Conservation (phyloP, 306 rosid species). For the Corylus avellana region DNA sequence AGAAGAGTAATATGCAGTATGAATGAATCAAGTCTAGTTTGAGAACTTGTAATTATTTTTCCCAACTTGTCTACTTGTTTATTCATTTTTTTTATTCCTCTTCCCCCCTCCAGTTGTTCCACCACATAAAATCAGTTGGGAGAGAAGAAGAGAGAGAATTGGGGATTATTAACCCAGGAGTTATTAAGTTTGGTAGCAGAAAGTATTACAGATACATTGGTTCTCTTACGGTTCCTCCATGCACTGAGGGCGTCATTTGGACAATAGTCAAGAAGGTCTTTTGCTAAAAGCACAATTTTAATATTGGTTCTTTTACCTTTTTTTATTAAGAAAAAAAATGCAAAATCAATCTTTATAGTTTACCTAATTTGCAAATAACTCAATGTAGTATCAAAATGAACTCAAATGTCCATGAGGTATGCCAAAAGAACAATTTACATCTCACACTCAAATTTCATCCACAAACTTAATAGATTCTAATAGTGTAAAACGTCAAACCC, state of each 20-base stretch:
- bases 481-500: no score
- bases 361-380: no score
- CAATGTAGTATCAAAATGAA: no score
- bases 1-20: not conserved
- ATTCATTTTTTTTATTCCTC: not conserved
- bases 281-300: not conserved
- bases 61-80: not conserved
- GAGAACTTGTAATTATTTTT: not conserved
- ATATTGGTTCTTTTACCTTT: not conserved
- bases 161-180: constrained; percentile 53
- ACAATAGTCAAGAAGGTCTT: constrained; percentile 58
- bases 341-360: no score
- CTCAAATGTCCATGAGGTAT: no score
- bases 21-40: not conserved
- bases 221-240: constrained; percentile 78
- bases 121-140: constrained; percentile 36
- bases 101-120: constrained; percentile 38
- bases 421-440: no score
- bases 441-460: no score
- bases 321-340: no score
- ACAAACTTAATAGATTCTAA: no score
- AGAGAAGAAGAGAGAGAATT: constrained; percentile 43
- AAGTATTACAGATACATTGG: constrained; percentile 78
- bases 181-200: constrained; percentile 53
- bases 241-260: constrained; percentile 81